Evolutionary conservation across 2,329 filamentous ascomycete genomes (phyloP), one percentile per base, ranked within the genome.

Genomic region (Talaromyces sp.): DNA sequence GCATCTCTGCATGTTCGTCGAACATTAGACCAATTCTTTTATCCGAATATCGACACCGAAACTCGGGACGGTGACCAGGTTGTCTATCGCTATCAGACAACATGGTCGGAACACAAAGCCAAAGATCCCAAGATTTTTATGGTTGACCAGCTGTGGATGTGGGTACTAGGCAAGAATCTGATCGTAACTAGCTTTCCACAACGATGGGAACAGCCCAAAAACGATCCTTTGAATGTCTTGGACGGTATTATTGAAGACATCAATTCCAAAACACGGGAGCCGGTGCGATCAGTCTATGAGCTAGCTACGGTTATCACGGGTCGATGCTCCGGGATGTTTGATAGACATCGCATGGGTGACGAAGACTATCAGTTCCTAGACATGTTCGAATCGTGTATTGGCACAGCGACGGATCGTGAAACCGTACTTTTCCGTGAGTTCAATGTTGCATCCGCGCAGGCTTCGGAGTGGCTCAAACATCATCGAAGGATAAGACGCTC

Each of bases 81-180:
- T 1, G 83, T 87, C 0, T 86, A 82, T 65, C 78, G 84, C 10
- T 86, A 86, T 62, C 77, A 80, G 62, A 74, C 70, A 35, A 74
- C 75, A 41, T 66, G 66, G 6, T 65, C 67, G 8, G 70, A 66
- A 7, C 63, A 63, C 17, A 67, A 66, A 15, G 65, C 66, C 3
- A 62, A 60, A 3, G 81, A 84, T 57, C 77, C 78, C 1, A 85
- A 85, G 60, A 80, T 87, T 2, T 85, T 85, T 67, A 87, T 87
- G 84, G 84, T 88, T 0, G 85, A 88, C 66, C 85, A 88, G 63
- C 72, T 88, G 1, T 88, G 85, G 85, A 79, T 87, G 66, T 86
- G 83, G 81, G 76, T 85, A 2, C 65, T 87, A 1, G 73, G 70
- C 73, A 81, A 59, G 75, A 83, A 85, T 58, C 70, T 86, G 15